Evolutionary conservation across 106 monocot genomes (phyloP).

Genomic region (Phalaenopsis equestris): DNA sequence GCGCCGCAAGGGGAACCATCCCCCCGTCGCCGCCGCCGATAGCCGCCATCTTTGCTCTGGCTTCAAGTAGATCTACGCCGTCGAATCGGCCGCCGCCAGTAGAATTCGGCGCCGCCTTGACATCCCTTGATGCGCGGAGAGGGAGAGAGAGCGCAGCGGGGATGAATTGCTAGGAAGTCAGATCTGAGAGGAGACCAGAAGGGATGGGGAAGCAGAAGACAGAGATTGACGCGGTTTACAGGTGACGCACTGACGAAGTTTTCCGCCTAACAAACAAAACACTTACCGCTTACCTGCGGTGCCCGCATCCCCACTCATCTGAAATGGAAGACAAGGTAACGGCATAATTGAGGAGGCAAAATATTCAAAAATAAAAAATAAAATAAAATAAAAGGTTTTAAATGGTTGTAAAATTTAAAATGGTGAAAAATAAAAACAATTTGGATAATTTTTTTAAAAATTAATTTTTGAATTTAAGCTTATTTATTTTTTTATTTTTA

Average conservation of each 20-base stretch:
- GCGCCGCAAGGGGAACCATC: conserved; percentile 29
- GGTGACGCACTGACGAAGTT: not conserved
- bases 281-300: too few species aligned
- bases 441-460: too few species aligned
- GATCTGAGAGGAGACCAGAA: conserved; percentile 1
- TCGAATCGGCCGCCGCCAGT: conserved; percentile 1
- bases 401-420: too few species aligned
- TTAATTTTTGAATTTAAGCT: too few species aligned
- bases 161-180: not conserved
- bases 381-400: too few species aligned
- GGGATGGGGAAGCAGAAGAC: not conserved
- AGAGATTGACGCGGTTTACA: conserved; percentile 1
- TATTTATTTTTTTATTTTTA: too few species aligned
- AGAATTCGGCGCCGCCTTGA: not conserved
- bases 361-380: too few species aligned
- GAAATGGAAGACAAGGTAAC: too few species aligned
- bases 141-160: not conserved
- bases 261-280: not conserved
- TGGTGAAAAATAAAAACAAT: too few species aligned
- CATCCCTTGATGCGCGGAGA: not conserved
- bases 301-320: too few species aligned
- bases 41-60: conserved; percentile 6
- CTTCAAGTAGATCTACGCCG: not conserved
- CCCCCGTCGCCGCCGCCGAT: not conserved
- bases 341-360: too few species aligned